Percentiles rank a stretch among this genome's conserved stretches.
Evolutionary conservation across 2,329 filamentous ascomycete genomes (phyloP).

Genomic region (Colletotrichum ledebouriae): DNA sequence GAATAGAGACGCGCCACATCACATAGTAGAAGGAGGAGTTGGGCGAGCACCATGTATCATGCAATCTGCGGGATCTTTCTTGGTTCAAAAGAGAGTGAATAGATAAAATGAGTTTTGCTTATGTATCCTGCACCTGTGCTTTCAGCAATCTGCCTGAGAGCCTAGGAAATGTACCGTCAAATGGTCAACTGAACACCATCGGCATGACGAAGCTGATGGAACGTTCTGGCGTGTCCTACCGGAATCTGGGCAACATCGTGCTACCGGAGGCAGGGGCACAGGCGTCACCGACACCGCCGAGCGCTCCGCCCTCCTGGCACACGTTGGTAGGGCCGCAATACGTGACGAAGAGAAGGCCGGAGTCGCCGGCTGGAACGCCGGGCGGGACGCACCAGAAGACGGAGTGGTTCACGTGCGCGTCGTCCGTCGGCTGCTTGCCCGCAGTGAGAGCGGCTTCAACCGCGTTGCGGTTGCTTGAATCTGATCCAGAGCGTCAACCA

Average conservation of each 20-base stretch:
- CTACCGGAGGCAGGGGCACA: background rate
- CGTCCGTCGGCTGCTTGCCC: slow-evolving; percentile 31
- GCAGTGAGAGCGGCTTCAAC: slow-evolving; percentile 16
- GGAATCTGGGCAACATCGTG: background rate
- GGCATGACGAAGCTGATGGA: too few species aligned
- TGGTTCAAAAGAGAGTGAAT: slow-evolving; percentile 7
- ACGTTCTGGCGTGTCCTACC: background rate
- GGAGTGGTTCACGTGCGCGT: slow-evolving; percentile 25
- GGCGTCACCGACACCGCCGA: slow-evolving; percentile 33
- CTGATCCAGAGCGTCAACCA: background rate
- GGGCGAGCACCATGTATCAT: background rate
- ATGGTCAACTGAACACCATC: background rate
- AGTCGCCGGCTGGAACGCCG: slow-evolving; percentile 24
- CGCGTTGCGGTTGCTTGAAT: slow-evolving; percentile 13
- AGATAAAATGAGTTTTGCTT: slow-evolving; percentile 21
- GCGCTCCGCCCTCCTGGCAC: slow-evolving; percentile 28
- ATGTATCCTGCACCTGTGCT: background rate
- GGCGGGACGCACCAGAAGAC: slow-evolving; percentile 37
- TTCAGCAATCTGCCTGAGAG: background rate
- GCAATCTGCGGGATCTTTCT: background rate
- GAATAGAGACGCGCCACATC: slow-evolving; percentile 14
- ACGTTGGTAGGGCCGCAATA: slow-evolving; percentile 26
- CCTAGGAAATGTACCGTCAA: background rate
- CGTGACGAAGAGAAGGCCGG: slow-evolving; percentile 30
- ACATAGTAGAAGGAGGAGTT: background rate